These are phyloP conservation scores for Lactifluus hygrophoroides DNA, from an alignment of 768 basidiomycete species.

Conservation along the genomic window DNA sequence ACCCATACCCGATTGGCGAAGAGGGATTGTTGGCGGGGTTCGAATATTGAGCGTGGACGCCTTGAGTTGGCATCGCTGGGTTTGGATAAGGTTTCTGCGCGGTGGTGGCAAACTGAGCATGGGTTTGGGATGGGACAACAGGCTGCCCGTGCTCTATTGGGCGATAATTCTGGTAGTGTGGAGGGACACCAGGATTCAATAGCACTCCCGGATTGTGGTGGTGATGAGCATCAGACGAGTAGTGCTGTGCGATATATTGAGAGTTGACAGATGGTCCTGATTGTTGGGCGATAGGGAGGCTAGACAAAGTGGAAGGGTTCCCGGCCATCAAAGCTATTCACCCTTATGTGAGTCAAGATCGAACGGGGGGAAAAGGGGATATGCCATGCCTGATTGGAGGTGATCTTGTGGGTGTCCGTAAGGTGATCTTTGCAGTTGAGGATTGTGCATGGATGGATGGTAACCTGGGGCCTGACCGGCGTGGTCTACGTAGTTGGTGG, in stretches of 20 bases:
- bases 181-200: slow-evolving; percentile 16
- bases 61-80: slow-evolving; percentile 11
- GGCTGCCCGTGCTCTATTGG: slow-evolving; percentile 17
- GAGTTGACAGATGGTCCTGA: slow-evolving; percentile 7
- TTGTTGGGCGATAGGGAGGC: slow-evolving; percentile 13
- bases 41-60: slow-evolving; percentile 12
- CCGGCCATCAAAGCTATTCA: not conserved
- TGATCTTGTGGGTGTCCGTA: slow-evolving; percentile 11
- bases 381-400: slow-evolving; percentile 1
- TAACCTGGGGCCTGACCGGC: slow-evolving; percentile 1
- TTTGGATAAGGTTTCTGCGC: slow-evolving; percentile 11
- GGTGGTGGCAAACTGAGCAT: not conserved
- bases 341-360: not conserved
- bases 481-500: slow-evolving; percentile 5
- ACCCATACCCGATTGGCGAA: slow-evolving; percentile 20
- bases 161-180: slow-evolving; percentile 17
- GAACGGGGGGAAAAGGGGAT: not conserved
- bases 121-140: slow-evolving; percentile 16
- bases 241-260: slow-evolving; percentile 11
- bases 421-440: slow-evolving; percentile 4
- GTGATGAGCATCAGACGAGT: slow-evolving; percentile 1
- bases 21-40: slow-evolving; percentile 17
- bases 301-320: not conserved
- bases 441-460: not conserved
- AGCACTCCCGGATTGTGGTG: slow-evolving; percentile 1